Base-by-base conservation (phyloP, 352 stramenopile species). In the Phytophthora sansomeana region DNA sequence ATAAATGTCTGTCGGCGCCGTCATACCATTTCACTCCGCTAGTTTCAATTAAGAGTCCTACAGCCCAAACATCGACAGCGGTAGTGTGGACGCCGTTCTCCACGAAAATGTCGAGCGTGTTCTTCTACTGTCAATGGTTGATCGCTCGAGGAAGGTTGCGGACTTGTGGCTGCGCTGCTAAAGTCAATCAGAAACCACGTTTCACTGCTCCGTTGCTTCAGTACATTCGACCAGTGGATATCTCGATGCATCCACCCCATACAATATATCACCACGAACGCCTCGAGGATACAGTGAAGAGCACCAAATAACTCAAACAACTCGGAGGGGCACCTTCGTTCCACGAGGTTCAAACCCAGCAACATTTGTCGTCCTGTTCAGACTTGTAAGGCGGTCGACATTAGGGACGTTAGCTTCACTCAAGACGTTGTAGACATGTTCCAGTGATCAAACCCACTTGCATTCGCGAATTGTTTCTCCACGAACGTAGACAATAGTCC, bases 141-240 rank as follows among this genome's bases (percentile, higher is more conserved):
- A 21, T 41, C 49, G n/a, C 39, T 60, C 19, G 58, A 47, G 55
- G n/a, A 66, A 13, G 19, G 21, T n/a, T 67, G 59, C 21, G 59
- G 59, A 44, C 42, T 61, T 1, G 21, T 55, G 8, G 19, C 59
- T 61, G 59, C 41, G 56, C 44, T 32, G 4, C 9, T 24, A 19
- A 60, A 61, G 42, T 67, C 50, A 24, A 67, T 67, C 30, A 67
- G 61, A 39, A 67, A 33, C 59, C 59, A 61, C 21, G 59, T 44
- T 21, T 30, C 9, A 11, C 50, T 2, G n/a, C 44, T 19, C 16
- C 41, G 49, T 36, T 43, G 49, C 8, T 19, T 61, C 9, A 66
- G 39, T 19, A 67, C 39, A 47, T 59, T 59, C 6, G 58, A 41
- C 58, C 58, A 66, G 36, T 38, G 58, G 19, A 66, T 59, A 50